phyloP scores from a whole-genome alignment of 2,329 filamentous ascomycete genomes.

The Falciphora oryzae region DNA sequence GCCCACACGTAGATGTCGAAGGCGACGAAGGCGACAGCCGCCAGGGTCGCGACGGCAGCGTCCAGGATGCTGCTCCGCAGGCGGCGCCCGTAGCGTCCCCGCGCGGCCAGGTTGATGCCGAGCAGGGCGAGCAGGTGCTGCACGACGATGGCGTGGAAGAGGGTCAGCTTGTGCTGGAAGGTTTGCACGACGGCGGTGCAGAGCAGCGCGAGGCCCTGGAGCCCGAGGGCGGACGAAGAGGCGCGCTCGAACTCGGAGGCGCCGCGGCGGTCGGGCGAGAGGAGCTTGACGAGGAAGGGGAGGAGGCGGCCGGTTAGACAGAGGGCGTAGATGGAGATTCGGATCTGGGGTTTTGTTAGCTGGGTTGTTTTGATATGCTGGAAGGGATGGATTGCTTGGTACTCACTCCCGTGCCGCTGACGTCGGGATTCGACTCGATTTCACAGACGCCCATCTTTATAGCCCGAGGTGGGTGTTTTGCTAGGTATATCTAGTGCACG shows the following conservation, averaged over 20 bases:
- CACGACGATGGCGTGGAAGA: constrained; percentile 14
- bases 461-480: background rate
- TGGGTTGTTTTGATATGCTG: background rate
- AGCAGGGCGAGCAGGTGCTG: constrained; percentile 17
- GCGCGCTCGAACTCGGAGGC: constrained; percentile 15
- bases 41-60: constrained; percentile 7
- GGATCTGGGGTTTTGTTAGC: constrained; percentile 10
- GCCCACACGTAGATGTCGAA: constrained; percentile 16
- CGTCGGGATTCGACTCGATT: constrained; percentile 34
- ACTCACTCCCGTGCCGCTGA: constrained; percentile 12
- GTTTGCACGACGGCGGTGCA: constrained; percentile 15
- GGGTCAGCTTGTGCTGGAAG: constrained; percentile 11
- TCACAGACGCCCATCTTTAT: background rate
- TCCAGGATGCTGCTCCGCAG: constrained; percentile 6
- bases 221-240: constrained; percentile 11
- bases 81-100: constrained; percentile 13
- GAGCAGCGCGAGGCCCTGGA: constrained; percentile 16
- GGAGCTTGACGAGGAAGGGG: constrained; percentile 9
- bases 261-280: constrained; percentile 23
- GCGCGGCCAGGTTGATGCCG: constrained; percentile 14
- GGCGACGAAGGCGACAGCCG: constrained; percentile 14
- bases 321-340: constrained; percentile 13
- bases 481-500: too few relatives aligned
- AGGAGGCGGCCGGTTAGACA: constrained; percentile 11
- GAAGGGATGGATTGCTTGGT: too few relatives aligned